Evolutionary conservation across 2,329 filamentous ascomycete species (phyloP).

Genomic region (Sphaerostilbella broomeana): DNA sequence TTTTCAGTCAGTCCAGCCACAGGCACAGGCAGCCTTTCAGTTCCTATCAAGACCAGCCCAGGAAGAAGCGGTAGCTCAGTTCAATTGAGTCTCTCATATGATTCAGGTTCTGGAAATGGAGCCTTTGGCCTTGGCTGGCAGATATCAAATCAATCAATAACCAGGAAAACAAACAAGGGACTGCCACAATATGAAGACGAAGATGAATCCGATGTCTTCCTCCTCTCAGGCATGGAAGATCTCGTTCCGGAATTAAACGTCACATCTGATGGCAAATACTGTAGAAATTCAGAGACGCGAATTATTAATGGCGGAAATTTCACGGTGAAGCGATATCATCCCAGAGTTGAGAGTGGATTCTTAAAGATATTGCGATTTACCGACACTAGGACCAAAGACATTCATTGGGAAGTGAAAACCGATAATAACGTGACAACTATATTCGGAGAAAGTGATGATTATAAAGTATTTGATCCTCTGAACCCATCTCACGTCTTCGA

Average conservation of each 20-base stretch:
- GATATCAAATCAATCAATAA: conserved; percentile 15
- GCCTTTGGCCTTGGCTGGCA: conserved; percentile 26
- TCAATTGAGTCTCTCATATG: conserved; percentile 18
- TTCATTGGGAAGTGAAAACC: conserved; percentile 17
- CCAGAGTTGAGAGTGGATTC: conserved; percentile 7
- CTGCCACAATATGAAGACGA: conserved; percentile 22
- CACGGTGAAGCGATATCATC: background rate
- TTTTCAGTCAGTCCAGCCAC: no score
- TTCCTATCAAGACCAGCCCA: conserved; percentile 13
- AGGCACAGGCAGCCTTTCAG: conserved; percentile 9
- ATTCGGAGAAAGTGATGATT: conserved; percentile 12
- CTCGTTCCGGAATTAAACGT: no score
- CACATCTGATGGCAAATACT: no score
- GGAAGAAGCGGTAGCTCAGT: conserved; percentile 2
- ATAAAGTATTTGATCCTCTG: background rate
- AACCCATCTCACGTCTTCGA: conserved; percentile 16
- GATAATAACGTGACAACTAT: conserved; percentile 12
- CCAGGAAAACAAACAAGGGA: conserved; percentile 20
- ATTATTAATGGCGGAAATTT: no score
- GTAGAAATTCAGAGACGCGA: no score
- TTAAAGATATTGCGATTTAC: conserved; percentile 16
- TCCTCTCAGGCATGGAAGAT: conserved; percentile 21
- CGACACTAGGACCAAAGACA: background rate
- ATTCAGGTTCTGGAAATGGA: conserved; percentile 24
- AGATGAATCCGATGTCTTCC: conserved; percentile 18